Evolutionary conservation across 331 rosid species (phyloP).

Genomic region (Telfairia occidentalis): DNA sequence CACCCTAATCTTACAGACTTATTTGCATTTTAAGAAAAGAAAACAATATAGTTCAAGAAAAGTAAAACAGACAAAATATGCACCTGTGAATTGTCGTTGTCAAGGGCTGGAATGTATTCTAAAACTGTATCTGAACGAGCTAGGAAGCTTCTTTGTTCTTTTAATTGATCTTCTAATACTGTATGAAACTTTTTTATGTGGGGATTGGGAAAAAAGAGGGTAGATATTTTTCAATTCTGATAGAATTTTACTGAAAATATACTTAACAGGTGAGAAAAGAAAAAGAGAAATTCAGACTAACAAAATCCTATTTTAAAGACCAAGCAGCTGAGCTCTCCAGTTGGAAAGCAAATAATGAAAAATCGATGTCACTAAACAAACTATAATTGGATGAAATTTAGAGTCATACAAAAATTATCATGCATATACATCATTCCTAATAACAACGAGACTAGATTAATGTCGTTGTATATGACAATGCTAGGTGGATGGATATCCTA

Average conservation of each 20-base stretch:
- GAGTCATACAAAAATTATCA: neutral
- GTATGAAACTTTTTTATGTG: conserved; percentile 23
- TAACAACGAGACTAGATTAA: neutral
- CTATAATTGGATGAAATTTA: neutral
- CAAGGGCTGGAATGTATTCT: conserved; percentile 25
- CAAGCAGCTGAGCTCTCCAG: neutral
- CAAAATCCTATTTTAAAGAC: neutral
- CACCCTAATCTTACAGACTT: neutral
- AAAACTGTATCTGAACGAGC: conserved; percentile 13
- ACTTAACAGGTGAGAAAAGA: conserved; percentile 4
- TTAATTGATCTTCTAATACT: conserved; percentile 21
- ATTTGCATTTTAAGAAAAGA: neutral
- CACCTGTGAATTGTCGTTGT: conserved; percentile 29
- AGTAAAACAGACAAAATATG: neutral
- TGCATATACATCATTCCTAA: neutral
- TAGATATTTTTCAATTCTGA: neutral
- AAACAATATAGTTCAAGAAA: neutral
- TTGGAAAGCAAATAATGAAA: neutral
- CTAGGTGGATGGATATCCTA: neutral
- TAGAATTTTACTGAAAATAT: neutral
- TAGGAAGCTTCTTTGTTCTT: conserved; percentile 29
- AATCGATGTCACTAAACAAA: neutral
- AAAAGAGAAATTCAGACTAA: neutral
- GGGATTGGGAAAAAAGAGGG: neutral
- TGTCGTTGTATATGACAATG: neutral